phyloP scores from a whole-genome alignment of 345 rosid species.

The Moringa oleifera region DNA sequence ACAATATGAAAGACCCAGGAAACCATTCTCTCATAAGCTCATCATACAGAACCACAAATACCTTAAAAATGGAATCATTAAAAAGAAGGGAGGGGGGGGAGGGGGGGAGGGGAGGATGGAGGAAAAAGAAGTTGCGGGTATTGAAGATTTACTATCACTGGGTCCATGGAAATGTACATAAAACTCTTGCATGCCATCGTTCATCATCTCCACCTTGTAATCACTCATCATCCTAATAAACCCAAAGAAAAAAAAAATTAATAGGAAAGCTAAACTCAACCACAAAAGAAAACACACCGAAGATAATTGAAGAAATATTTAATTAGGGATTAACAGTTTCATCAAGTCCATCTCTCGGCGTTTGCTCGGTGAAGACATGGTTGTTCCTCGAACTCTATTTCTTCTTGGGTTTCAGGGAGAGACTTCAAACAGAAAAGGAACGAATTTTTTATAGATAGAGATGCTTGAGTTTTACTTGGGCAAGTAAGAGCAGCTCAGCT shows the following conservation, averaged over 20 bases:
- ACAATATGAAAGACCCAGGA: slow-evolving; percentile 4
- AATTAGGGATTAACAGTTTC: slow-evolving; percentile 44
- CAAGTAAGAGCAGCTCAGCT: not conserved
- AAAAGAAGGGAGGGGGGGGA: too few relatives aligned
- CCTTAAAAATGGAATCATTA: slow-evolving; percentile 5
- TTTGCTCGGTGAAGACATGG: slow-evolving; percentile 74
- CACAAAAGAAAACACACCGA: slow-evolving; percentile 4
- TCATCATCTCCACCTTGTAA: slow-evolving; percentile 62
- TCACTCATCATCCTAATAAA: slow-evolving; percentile 69
- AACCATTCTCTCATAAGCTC: not conserved
- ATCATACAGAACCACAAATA: slow-evolving; percentile 19
- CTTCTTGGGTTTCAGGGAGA: slow-evolving; percentile 1
- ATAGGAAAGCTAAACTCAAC: not conserved
- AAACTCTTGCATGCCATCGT: slow-evolving; percentile 61
- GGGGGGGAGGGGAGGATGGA: too few relatives aligned
- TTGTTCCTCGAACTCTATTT: slow-evolving; percentile 1
- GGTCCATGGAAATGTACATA: slow-evolving; percentile 69
- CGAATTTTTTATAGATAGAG: not conserved
- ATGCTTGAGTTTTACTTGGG: not conserved
- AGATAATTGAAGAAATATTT: slow-evolving; percentile 1
- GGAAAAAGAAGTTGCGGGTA: not conserved
- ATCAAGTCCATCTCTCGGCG: slow-evolving; percentile 77
- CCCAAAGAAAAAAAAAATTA: slow-evolving; percentile 1
- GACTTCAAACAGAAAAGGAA: not conserved
- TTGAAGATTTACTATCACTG: slow-evolving; percentile 42